Conservation (phyloP, 169 alveolate species). For the Perkinsus marinus region DNA sequence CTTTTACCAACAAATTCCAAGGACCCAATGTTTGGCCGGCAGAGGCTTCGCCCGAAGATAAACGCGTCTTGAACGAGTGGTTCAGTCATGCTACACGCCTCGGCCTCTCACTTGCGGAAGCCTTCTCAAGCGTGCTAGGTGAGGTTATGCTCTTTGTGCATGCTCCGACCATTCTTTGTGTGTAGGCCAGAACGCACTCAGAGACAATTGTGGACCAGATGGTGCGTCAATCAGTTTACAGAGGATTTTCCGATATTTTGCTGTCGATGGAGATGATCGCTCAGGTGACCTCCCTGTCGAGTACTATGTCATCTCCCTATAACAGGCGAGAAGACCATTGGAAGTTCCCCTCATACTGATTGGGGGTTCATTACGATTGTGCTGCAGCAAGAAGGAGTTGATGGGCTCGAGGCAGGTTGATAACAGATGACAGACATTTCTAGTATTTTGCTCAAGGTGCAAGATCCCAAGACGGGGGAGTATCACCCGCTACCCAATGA, state of each 20-base stretch:
- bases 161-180: not conserved
- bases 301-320: not conserved
- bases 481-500: not conserved
- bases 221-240: not conserved
- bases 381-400: not conserved
- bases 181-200: not conserved
- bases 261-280: not conserved
- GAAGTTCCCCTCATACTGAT: not conserved
- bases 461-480: not conserved
- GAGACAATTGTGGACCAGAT: not conserved
- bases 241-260: not conserved
- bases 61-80: not conserved
- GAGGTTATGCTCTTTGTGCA: not conserved
- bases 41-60: not conserved
- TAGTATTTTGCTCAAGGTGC: not conserved
- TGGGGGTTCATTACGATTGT: not conserved
- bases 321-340: not conserved
- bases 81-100: not conserved
- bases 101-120: not conserved
- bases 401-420: not conserved
- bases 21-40: not conserved
- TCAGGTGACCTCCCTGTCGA: not conserved
- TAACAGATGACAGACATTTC: not conserved
- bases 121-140: not conserved
- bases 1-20: not conserved